Evolutionary conservation across 352 stramenopile genomes (phyloP).

Genomic region (Phytophthora podocarpi): DNA sequence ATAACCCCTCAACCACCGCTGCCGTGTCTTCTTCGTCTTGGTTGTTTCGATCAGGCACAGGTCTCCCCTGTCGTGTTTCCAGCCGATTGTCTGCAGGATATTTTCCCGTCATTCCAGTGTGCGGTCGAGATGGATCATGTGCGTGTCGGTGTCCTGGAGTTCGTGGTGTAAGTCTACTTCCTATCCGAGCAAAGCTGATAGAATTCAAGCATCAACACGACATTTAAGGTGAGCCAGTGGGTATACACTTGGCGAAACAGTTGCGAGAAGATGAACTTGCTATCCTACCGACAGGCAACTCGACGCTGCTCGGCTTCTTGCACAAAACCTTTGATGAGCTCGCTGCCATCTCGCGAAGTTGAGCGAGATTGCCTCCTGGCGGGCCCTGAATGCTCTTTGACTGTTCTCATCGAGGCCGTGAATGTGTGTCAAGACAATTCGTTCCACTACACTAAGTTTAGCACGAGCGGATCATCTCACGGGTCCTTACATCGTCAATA

Average conservation of each 20-base stretch:
- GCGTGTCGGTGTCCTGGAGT: slow-evolving; percentile 11
- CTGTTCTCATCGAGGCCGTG: not conserved
- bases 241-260: too few relatives aligned
- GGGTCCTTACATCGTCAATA: too few relatives aligned
- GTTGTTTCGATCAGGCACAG: not conserved
- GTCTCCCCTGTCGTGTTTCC: slow-evolving; percentile 10
- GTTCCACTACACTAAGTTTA: too few relatives aligned
- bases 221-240: not conserved
- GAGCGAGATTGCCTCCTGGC: not conserved
- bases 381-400: not conserved
- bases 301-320: slow-evolving; percentile 49
- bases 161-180: slow-evolving; percentile 25
- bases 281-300: slow-evolving; percentile 38
- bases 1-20: slow-evolving; percentile 27
- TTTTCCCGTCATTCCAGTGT: not conserved
- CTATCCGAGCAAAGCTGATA: slow-evolving; percentile 21
- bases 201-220: not conserved
- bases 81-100: slow-evolving; percentile 5
- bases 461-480: too few relatives aligned
- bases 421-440: not conserved
- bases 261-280: too few relatives aligned
- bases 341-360: slow-evolving; percentile 24
- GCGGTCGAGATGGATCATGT: slow-evolving; percentile 1
- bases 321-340: slow-evolving; percentile 58
- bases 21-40: slow-evolving; percentile 17